Percentiles rank a stretch among this genome's conserved stretches.
These are phyloP conservation scores for Bremia lactucae DNA, from an alignment of 352 stramenopile genomes.

Conservation along the genomic window DNA sequence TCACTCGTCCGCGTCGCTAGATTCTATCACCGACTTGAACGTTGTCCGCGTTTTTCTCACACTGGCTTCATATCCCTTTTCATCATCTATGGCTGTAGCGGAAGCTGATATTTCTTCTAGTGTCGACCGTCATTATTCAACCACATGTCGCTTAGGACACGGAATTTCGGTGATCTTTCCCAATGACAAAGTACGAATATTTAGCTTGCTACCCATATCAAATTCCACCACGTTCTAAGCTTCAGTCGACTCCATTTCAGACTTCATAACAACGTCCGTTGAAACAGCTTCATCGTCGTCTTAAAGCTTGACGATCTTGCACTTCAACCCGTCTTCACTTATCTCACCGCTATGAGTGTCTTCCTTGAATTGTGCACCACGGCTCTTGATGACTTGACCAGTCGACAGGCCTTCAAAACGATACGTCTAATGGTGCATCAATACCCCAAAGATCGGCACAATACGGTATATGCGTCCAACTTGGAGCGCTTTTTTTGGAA, in stretches of 20 bases:
- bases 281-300: background rate
- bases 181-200: too few relatives aligned
- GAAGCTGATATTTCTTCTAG: background rate
- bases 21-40: background rate
- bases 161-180: too few relatives aligned
- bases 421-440: background rate
- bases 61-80: background rate
- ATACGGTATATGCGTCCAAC: background rate
- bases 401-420: background rate
- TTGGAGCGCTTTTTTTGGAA: background rate
- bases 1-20: background rate
- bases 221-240: too few relatives aligned
- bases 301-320: background rate
- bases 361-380: background rate
- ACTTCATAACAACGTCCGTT: too few relatives aligned
- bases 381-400: background rate
- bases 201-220: too few relatives aligned
- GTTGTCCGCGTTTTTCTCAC: background rate
- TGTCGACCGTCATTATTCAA: background rate
- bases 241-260: too few relatives aligned
- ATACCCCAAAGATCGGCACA: background rate
- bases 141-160: too few relatives aligned
- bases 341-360: background rate
- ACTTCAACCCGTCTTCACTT: background rate
- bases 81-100: background rate